Conservation (phyloP, 1,284 basidiomycete species). For the Amylostereum chailletii region DNA sequence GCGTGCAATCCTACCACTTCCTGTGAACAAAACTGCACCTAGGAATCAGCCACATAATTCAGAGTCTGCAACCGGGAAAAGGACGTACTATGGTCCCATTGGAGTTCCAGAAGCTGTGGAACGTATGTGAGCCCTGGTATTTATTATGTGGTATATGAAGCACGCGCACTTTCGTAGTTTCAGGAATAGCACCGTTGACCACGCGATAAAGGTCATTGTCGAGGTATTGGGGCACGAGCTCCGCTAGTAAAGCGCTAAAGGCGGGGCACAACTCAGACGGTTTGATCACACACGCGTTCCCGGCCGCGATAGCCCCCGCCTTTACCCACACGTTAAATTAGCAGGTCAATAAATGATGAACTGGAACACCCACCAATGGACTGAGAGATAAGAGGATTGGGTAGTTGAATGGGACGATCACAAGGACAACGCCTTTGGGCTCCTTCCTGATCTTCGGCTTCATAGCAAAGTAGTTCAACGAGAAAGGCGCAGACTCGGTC, state of each 20-base stretch:
- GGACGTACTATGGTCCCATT: slow-evolving; percentile 79
- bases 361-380: slow-evolving; percentile 38
- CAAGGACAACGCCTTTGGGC: slow-evolving; percentile 67
- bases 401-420: slow-evolving; percentile 59
- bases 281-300: slow-evolving; percentile 70
- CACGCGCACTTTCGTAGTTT: slow-evolving; percentile 55
- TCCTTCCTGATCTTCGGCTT: slow-evolving; percentile 64
- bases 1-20: slow-evolving; percentile 67
- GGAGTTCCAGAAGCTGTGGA: slow-evolving; percentile 60
- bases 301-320: slow-evolving; percentile 76
- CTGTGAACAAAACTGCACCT: slow-evolving; percentile 48
- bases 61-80: neutral
- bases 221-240: slow-evolving; percentile 76
- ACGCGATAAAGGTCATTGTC: slow-evolving; percentile 67
- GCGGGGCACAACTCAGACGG: slow-evolving; percentile 75
- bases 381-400: slow-evolving; percentile 41
- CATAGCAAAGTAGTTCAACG: slow-evolving; percentile 44
- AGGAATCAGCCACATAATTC: slow-evolving; percentile 2
- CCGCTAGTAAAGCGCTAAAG: slow-evolving; percentile 57
- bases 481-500: slow-evolving; percentile 53
- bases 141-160: neutral
- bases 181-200: slow-evolving; percentile 69
- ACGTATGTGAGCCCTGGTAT: neutral
- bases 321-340: slow-evolving; percentile 18
- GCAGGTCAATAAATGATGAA: too few species aligned